Conservation (phyloP, 495 filamentous ascomycete genomes). For the Achaetomiella virescens region DNA sequence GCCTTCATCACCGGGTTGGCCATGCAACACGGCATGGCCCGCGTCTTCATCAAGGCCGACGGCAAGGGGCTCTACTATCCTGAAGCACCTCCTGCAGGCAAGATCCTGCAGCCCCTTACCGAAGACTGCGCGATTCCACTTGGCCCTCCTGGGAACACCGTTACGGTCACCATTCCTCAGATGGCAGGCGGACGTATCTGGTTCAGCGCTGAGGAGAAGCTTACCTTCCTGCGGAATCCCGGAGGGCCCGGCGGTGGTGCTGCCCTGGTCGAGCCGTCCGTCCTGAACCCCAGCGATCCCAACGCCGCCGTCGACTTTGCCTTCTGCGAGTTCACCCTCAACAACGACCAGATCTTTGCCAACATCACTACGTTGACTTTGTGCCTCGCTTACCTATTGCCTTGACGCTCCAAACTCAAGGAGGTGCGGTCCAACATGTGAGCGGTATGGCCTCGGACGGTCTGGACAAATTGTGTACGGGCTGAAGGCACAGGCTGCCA, state of each 20-base stretch:
- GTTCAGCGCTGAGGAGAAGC: constrained; percentile 49
- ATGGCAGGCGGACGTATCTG: constrained; percentile 64
- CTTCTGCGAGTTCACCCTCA: constrained; percentile 74
- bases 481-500: constrained; percentile 47
- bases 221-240: constrained; percentile 71
- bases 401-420: constrained; percentile 49
- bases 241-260: constrained; percentile 39
- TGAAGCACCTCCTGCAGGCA: constrained; percentile 25
- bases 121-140: constrained; percentile 62
- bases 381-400: constrained; percentile 59
- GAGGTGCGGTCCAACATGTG: constrained; percentile 51
- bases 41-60: constrained; percentile 33
- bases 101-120: constrained; percentile 43
- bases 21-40: constrained; percentile 30
- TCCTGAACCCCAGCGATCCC: constrained; percentile 62
- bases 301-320: constrained; percentile 60
- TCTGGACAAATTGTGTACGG: constrained; percentile 50
- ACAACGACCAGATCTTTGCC: constrained; percentile 62
- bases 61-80: constrained; percentile 34
- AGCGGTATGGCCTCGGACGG: constrained; percentile 55
- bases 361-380: constrained; percentile 79
- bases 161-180: constrained; percentile 59
- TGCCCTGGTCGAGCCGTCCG: constrained; percentile 67
- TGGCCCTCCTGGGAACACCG: constrained; percentile 53
- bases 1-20: constrained; percentile 43